Percentiles rank a stretch among this genome's conserved stretches.
phyloP scores from a whole-genome alignment of 2,329 filamentous ascomycete genomes.

The Cryphonectria naterciae region DNA sequence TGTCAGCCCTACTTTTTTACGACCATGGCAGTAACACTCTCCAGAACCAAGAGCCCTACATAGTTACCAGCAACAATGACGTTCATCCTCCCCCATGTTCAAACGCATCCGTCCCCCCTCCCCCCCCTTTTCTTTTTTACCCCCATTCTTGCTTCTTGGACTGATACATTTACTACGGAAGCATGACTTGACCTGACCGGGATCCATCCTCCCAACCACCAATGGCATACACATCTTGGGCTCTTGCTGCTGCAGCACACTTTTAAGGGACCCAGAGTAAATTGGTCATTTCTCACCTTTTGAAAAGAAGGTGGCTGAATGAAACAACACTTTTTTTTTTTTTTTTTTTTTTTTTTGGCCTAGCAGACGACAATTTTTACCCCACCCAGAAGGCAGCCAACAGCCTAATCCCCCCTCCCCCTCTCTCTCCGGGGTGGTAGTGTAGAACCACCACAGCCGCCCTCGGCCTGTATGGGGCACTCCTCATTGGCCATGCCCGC shows the following conservation, averaged over 20 bases:
- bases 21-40: neutral
- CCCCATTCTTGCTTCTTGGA: neutral
- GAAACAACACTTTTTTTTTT: neutral
- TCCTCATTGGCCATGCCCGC: neutral
- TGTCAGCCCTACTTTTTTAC: neutral
- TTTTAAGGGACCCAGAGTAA: neutral
- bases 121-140: neutral
- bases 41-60: neutral
- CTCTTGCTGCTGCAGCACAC: neutral
- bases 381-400: neutral
- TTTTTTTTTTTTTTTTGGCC: too few species aligned
- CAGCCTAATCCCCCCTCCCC: neutral
- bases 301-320: neutral
- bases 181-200: neutral
- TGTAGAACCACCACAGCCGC: neutral
- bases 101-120: neutral
- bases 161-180: neutral
- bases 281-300: neutral
- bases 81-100: neutral
- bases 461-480: slow-evolving; percentile 7
- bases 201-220: neutral
- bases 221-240: neutral
- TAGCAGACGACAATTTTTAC: neutral
- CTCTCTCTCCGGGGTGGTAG: too few species aligned
- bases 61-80: neutral